These are phyloP conservation scores for Castanea crenata DNA, from an alignment of 306 rosid genomes.

Conservation along the genomic window DNA sequence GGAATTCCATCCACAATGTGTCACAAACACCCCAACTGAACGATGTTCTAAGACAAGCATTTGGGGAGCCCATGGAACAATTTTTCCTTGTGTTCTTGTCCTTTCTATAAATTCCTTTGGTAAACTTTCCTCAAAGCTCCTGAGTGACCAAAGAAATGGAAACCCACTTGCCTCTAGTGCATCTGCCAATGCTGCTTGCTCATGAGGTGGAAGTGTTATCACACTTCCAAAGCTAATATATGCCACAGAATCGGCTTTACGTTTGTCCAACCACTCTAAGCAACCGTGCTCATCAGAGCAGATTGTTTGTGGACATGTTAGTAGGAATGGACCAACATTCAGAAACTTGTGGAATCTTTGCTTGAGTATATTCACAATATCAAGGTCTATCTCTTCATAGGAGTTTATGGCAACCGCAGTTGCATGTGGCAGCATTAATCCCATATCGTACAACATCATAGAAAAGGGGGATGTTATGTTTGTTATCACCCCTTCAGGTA, in stretches of 20 bases:
- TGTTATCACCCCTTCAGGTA: conserved; percentile 47
- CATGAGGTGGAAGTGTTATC: conserved; percentile 53
- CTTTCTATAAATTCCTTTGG: conserved; percentile 36
- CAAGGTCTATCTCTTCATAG: conserved; percentile 35
- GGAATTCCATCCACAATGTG: conserved; percentile 75
- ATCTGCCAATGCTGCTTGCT: conserved; percentile 41
- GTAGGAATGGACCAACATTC: conserved; percentile 61
- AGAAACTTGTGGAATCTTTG: conserved; percentile 31
- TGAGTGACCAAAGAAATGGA: conserved; percentile 63
- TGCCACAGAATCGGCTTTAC: conserved; percentile 38
- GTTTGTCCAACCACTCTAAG: conserved; percentile 53
- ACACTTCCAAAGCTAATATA: conserved; percentile 65
- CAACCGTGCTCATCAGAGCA: conserved; percentile 34
- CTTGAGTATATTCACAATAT: conserved; percentile 20
- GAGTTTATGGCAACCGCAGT: conserved; percentile 63
- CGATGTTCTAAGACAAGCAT: conserved; percentile 36
- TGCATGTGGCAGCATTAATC: conserved; percentile 47
- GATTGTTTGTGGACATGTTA: conserved; percentile 25
- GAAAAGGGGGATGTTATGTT: conserved; percentile 35
- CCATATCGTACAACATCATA: conserved; percentile 56
- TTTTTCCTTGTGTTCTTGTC: conserved; percentile 34
- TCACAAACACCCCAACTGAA: conserved; percentile 47
- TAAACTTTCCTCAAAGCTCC: conserved; percentile 38
- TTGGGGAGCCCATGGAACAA: conserved; percentile 70
- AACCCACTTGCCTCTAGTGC: conserved; percentile 43